Conservation (phyloP, 495 filamentous ascomycete genomes). For the Penicillium macrosclerotiorum region DNA sequence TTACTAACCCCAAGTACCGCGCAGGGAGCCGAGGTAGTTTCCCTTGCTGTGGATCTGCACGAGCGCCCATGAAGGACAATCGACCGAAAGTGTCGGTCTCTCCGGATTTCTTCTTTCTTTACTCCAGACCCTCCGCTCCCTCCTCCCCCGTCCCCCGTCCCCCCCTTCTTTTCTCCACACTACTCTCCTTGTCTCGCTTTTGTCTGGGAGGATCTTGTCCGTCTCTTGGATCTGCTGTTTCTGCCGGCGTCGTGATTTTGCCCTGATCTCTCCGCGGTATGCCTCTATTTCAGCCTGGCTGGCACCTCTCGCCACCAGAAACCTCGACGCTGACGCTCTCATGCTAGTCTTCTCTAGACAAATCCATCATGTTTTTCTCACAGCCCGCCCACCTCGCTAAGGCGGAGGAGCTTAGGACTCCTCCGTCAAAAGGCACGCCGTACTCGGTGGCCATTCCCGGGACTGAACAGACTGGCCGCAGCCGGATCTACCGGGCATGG, state of each 20-base stretch:
- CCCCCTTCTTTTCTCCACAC: slow-evolving; percentile 6
- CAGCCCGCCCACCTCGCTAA: slow-evolving; percentile 39
- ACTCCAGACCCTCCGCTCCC: slow-evolving; percentile 11
- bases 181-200: background rate
- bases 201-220: slow-evolving; percentile 1
- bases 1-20: slow-evolving; percentile 2
- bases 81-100: slow-evolving; percentile 18
- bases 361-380: slow-evolving; percentile 41
- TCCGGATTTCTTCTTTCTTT: slow-evolving; percentile 15
- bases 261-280: background rate
- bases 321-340: slow-evolving; percentile 4
- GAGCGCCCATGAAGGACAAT: slow-evolving; percentile 12
- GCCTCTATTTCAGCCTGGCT: background rate
- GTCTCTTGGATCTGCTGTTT: slow-evolving; percentile 10
- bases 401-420: slow-evolving; percentile 40
- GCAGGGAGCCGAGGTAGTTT: slow-evolving; percentile 26
- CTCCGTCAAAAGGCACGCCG: slow-evolving; percentile 44
- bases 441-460: slow-evolving; percentile 68
- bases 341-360: slow-evolving; percentile 3
- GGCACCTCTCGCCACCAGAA: too few relatives aligned
- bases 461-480: slow-evolving; percentile 68
- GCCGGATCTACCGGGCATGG: slow-evolving; percentile 80
- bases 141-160: slow-evolving; percentile 4
- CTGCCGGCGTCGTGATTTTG: background rate
- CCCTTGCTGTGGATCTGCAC: slow-evolving; percentile 8